Evolutionary conservation across 164 flowering plant genomes (phyloP), one percentile per base, ranked within the genome.

Genomic region (Macadamia integrifolia): DNA sequence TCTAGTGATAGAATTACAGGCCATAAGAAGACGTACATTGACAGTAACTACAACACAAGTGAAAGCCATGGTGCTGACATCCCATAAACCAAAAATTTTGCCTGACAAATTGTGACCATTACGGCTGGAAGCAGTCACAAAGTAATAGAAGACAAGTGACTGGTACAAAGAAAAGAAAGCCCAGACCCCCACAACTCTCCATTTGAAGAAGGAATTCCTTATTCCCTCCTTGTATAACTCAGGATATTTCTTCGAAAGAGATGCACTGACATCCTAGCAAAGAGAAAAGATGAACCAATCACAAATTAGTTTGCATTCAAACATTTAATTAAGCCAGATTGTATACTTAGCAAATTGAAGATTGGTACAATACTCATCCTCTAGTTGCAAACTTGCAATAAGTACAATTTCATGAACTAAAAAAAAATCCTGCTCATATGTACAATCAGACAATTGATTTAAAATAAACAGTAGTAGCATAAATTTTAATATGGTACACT

Each of bases 41-140:
- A 94, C 98, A 70, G 98, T 87, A 12, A 90, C 81, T 9, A 92
- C 95, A 62, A 90, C 80, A 77, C 92, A 82, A 14, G 93, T 88
- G 80, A 91, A 94, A 62, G 89, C 90, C 93, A 92, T 82, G 15
- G 98, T 90, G 79, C 98, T 94, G 75, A 92, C 82, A 75, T 94
- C 98, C 98, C 98, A 94, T 3, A 82, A 83, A 18, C 97, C 97
- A 75, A 94, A 82, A 60, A 85, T 79, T 84, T 83, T 91, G 23
- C 98, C 98, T 3, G 92, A 77, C 55, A 85, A 80, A 74, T 81
- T 85, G 58, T 81, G 79, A 79, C 80, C 81, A 48, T 57, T 69
- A 29, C 48, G 71, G 66, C 92, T 83, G 42, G 97, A 85, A 56
- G 79, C 70, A 31, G 80, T 78, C 15, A 85, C 77, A 74, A 92